Base-by-base conservation (phyloP, 2,329 filamentous ascomycete genomes). In the Ceratocystis harringtonii region DNA sequence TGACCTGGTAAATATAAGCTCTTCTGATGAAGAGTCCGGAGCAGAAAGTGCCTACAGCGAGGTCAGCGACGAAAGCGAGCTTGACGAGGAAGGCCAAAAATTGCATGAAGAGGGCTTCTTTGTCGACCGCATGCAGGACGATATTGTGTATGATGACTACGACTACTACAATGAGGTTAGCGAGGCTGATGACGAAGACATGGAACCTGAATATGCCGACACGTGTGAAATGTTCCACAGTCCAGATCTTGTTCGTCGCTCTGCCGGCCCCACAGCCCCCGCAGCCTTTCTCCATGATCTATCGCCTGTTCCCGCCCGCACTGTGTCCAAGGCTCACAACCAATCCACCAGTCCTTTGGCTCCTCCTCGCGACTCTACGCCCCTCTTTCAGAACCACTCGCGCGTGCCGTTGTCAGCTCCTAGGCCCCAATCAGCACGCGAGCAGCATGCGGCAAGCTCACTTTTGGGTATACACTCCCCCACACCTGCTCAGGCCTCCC, bases 71-170 rank as follows among this genome's bases (percentile, higher is more conserved):
- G 52, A 58, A 17, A 58, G 55, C 55, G 55, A 58, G 30, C 25
- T 58, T 32, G 30, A 58, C 28, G 55, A 58, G 30, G 55, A 30
- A n/a, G 55, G 30, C 55, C 55, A 58, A 30, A 32, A 17, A 17
- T n/a, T 58, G 25, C n/a, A 58, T 30, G 55, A 58, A 19, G 55
- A 58, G 19, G 55, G 55, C 55, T 58, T 58, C 55, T 58, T 58
- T 25, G 22, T 10, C 17, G 55, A 30, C 55, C n/a, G 25, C 30
- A 58, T 58, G 25, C 25, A 36, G 12, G 55, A 65, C 55, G 41
- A 58, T 66, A 67, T 44, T 57, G 45, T 36, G 57, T 70, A 65
- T n/a, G 50, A 55, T 12, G 50, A 57, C 63, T 32, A 30, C 32
- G 36, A 58, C 55, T 58, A 58, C 25, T 30, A 58, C 55, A 58